Evolutionary conservation across 768 basidiomycete genomes (phyloP).

Genomic region (Calvatia gigantea): DNA sequence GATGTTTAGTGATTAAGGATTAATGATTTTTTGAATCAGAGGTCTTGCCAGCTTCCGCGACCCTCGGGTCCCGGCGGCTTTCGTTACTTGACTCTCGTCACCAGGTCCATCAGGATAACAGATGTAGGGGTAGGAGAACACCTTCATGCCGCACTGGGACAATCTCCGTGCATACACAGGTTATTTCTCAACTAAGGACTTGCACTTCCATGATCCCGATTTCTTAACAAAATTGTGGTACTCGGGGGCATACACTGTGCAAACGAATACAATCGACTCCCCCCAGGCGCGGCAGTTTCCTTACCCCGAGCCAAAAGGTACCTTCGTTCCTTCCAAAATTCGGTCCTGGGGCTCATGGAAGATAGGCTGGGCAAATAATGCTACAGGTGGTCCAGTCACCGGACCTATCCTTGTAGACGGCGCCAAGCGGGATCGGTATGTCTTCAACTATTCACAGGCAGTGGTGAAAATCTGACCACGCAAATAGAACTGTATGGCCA

Average conservation of each 20-base stretch:
- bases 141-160: constrained; percentile 48
- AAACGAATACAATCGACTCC: constrained; percentile 42
- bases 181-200: constrained; percentile 42
- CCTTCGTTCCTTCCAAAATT: neutral
- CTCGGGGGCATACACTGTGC: constrained; percentile 52
- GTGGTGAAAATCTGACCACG: neutral
- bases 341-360: neutral
- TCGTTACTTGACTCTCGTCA: constrained; percentile 42
- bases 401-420: constrained; percentile 52
- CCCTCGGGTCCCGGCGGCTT: no score
- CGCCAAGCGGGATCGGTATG: constrained; percentile 46
- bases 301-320: constrained; percentile 23
- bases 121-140: constrained; percentile 39
- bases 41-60: no score
- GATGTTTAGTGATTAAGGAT: no score
- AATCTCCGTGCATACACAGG: constrained; percentile 42
- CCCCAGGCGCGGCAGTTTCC: constrained; percentile 31
- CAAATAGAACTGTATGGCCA: constrained; percentile 8
- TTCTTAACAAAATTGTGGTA: constrained; percentile 53
- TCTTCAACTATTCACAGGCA: neutral
- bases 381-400: constrained; percentile 40
- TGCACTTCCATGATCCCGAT: constrained; percentile 36
- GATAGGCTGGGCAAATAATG: constrained; percentile 46
- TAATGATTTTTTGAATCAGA: no score
- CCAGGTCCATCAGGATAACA: constrained; percentile 38